These are phyloP conservation scores for Spathaspora sp. DNA, from an alignment of 805 yeast species.

Conservation along the genomic window DNA sequence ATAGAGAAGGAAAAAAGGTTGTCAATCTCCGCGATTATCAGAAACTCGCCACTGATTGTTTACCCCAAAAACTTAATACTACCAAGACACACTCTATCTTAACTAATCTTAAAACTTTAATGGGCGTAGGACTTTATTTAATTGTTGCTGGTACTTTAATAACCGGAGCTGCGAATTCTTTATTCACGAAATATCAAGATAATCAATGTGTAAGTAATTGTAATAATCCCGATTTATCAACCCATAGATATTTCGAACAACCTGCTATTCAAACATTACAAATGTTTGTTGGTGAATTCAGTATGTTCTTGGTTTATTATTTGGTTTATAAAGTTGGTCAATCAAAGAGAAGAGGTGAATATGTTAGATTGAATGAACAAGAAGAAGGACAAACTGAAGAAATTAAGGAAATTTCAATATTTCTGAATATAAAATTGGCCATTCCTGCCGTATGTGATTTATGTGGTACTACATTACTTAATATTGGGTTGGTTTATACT, in stretches of 20 bases:
- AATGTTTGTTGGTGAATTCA: slow-evolving; percentile 74
- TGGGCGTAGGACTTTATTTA: slow-evolving; percentile 8
- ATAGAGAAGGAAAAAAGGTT: neutral
- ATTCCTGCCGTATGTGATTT: slow-evolving; percentile 72
- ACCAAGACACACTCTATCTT: no score
- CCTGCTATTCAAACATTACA: slow-evolving; percentile 78
- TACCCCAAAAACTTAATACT: no score
- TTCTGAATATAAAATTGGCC: slow-evolving; percentile 28
- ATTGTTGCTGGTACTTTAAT: slow-evolving; percentile 49
- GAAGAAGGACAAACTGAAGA: slow-evolving; percentile 6
- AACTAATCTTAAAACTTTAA: neutral
- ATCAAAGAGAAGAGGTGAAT: slow-evolving; percentile 11
- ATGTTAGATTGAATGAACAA: slow-evolving; percentile 10
- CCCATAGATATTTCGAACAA: slow-evolving; percentile 59
- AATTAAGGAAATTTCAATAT: slow-evolving; percentile 5
- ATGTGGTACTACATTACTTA: slow-evolving; percentile 69
- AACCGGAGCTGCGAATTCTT: slow-evolving; percentile 70
- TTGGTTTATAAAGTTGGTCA: slow-evolving; percentile 17
- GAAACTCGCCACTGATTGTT: no score
- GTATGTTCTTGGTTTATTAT: slow-evolving; percentile 42
- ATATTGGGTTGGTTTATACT: slow-evolving; percentile 67
- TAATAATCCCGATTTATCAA: slow-evolving; percentile 35
- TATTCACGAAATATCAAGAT: slow-evolving; percentile 74
- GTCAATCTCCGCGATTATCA: neutral
- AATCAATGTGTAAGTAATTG: slow-evolving; percentile 65